phyloP scores from a whole-genome alignment of 164 flowering plant genomes.

The Houttuynia cordata region DNA sequence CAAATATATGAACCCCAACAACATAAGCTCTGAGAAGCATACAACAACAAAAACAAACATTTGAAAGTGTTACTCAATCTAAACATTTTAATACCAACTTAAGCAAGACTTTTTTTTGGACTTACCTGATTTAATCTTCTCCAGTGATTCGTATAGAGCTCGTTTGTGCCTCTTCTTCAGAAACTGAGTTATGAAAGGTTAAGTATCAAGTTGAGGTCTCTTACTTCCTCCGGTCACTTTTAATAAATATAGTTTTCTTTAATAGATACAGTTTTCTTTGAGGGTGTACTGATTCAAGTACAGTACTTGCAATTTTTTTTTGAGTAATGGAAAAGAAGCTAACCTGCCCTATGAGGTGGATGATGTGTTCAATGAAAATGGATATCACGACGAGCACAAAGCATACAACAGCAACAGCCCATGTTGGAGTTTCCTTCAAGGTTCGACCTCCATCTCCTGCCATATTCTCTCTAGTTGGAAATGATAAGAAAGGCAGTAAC shows the following conservation, averaged over 20 bases:
- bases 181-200: slow-evolving; percentile 36
- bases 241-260: too few species aligned
- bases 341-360: slow-evolving; percentile 60
- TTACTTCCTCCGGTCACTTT: too few species aligned
- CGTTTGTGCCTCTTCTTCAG: slow-evolving; percentile 31
- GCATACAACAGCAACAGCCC: slow-evolving; percentile 78
- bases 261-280: too few species aligned
- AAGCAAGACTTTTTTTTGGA: background rate
- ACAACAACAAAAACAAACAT: background rate
- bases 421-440: slow-evolving; percentile 64
- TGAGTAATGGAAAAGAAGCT: background rate
- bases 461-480: slow-evolving; percentile 1
- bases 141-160: slow-evolving; percentile 52
- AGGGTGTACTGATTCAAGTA: too few species aligned
- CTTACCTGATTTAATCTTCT: slow-evolving; percentile 55
- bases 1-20: slow-evolving; percentile 61
- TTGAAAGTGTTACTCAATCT: too few species aligned
- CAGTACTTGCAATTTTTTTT: background rate
- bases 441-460: slow-evolving; percentile 25
- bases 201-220: background rate
- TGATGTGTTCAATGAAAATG: slow-evolving; percentile 44
- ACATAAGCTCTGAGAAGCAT: slow-evolving; percentile 41
- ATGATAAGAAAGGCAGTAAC: too few species aligned
- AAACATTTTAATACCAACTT: too few species aligned
- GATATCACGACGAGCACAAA: slow-evolving; percentile 46